Evolutionary conservation across 2,329 filamentous ascomycete species (phyloP).

Genomic region (Arthrobotrys sinensis): DNA sequence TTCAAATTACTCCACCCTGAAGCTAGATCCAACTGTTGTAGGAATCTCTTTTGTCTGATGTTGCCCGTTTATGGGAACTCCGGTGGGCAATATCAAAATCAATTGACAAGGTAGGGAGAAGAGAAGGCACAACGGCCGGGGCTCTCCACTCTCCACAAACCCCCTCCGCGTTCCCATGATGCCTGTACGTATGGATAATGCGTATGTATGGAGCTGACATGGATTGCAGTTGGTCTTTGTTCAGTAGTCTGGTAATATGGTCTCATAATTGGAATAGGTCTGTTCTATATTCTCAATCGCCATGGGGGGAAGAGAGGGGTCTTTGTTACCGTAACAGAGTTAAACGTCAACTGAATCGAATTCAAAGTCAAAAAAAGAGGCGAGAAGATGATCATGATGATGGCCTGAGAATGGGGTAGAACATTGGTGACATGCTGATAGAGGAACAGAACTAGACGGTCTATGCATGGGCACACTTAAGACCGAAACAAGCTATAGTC

Average conservation of each 20-base stretch:
- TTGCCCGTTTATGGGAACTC: constrained; percentile 37
- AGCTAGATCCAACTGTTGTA: constrained; percentile 28
- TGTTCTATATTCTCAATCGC: constrained; percentile 1
- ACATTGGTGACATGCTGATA: background rate
- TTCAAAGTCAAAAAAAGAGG: constrained; percentile 24
- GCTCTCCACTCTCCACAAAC: constrained; percentile 51
- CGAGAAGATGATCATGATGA: constrained; percentile 17
- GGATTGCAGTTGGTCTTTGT: constrained; percentile 18
- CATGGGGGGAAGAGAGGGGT: background rate
- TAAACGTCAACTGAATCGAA: constrained; percentile 3
- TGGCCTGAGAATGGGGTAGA: constrained; percentile 49
- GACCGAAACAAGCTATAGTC: constrained; percentile 33
- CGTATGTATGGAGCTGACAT: constrained; percentile 32
- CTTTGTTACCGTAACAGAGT: constrained; percentile 10
- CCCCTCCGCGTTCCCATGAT: constrained; percentile 40
- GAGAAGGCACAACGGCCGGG: constrained; percentile 49
- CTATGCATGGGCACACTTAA: constrained; percentile 21
- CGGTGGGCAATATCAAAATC: constrained; percentile 20
- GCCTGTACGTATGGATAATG: constrained; percentile 19
- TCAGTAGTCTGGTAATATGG: constrained; percentile 3
- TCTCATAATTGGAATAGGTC: constrained; percentile 24
- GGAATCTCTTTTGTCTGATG: constrained; percentile 41
- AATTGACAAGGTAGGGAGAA: constrained; percentile 24
- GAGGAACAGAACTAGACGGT: background rate
- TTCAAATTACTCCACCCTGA: constrained; percentile 27